Percentiles rank a stretch among this genome's conserved stretches.
phyloP scores from a whole-genome alignment of 352 stramenopile species.

The Globisporangium sylvaticum region DNA sequence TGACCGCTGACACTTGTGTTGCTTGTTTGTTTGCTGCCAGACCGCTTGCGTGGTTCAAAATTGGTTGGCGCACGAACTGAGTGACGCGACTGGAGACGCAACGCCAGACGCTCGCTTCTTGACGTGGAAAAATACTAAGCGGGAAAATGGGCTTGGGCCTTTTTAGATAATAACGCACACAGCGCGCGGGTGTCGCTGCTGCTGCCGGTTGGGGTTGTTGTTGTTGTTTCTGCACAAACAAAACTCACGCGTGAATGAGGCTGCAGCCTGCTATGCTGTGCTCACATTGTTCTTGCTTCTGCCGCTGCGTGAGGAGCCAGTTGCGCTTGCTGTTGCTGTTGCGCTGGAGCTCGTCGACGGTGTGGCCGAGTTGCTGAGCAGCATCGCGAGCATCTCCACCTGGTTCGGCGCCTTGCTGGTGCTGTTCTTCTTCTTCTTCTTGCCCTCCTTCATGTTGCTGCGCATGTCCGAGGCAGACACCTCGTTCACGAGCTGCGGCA shows the following conservation, averaged over 20 bases:
- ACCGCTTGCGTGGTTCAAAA: neutral
- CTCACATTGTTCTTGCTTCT: conserved; percentile 4
- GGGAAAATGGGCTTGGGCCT: neutral
- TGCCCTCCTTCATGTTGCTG: conserved; percentile 28
- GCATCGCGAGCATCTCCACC: conserved; percentile 37
- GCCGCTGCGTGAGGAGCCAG: neutral
- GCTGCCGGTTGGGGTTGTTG: neutral
- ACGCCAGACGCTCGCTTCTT: conserved; percentile 1
- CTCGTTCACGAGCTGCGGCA: conserved; percentile 17
- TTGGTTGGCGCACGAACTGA: neutral
- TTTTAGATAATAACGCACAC: conserved; percentile 9
- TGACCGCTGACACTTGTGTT: neutral
- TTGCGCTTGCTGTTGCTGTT: conserved; percentile 2
- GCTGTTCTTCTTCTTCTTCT: conserved; percentile 29
- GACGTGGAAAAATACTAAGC: neutral
- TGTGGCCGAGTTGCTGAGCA: conserved; percentile 32
- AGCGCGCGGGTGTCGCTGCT: neutral
- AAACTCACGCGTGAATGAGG: neutral
- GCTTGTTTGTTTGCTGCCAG: neutral
- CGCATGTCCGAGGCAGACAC: conserved; percentile 18
- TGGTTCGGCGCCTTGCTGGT: conserved; percentile 22
- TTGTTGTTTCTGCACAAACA: neutral
- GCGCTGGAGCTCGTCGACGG: conserved; percentile 2
- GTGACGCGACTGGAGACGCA: neutral
- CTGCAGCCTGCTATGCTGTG: conserved; percentile 4